Base-by-base conservation (phyloP, 2,329 filamentous ascomycete genomes). In the Arthrocladium fulminans region DNA sequence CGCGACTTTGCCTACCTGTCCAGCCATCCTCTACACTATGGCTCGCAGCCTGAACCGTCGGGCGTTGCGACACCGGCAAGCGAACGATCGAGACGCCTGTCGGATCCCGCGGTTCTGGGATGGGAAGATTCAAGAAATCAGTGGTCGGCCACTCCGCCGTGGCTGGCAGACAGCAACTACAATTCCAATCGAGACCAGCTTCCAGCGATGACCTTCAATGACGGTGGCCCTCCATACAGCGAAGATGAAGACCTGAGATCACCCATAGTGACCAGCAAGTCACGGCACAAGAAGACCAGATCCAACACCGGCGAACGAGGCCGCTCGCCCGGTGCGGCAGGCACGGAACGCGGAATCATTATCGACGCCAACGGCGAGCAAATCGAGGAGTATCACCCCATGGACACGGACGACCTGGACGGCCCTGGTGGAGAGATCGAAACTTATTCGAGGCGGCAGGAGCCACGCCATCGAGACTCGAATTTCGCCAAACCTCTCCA, bases 241-340 rank as follows among this genome's bases (percentile, higher is more conserved):
- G 89, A 96, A 68, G 89, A 97, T 61, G 88, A 97, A 59, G 92
- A 97, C 65, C 75, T 96, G 37, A 87, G 92, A 61, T 94, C 88
- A 62, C 89, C 89, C 0, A 77, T 83, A 13, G 86, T 95, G 15
- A 87, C 89, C 12, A 87, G 84, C 56, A 44, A 44, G 22, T 85
- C 85, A 32, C 77, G 86, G 50, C 88, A 94, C 65, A 84, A 85
- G 61, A 94, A 92, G 67, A 84, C 89, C 68, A 94, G 86, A 65
- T 86, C 84, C 2, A 62, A 60, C 13, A 61, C 62, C 19, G 55
- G 62, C 47, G 67, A 68, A 42, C 73, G 73, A 61, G 64, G 70
- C 46, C 70, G 74, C 52, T 70, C 67, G 40, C 65, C 73, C 52
- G 70, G 69, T 54, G 61, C 74, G 40, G 60, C 77, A 47, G 75